Conservation (phyloP, 2,329 filamentous ascomycete species). For the Cladorrhinum sp. region DNA sequence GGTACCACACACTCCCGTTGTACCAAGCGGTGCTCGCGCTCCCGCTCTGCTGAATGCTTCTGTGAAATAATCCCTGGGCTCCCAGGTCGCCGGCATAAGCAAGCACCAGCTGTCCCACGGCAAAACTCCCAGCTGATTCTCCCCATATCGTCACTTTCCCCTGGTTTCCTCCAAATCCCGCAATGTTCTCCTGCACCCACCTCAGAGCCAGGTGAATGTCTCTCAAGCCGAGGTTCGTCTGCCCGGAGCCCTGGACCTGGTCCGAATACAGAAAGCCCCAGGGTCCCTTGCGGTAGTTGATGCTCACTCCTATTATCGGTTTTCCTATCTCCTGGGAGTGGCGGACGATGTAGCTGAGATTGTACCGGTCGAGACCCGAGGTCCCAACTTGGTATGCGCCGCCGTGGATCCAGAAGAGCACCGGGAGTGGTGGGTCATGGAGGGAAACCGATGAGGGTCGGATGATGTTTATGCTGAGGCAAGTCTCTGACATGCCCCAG, state of each 20-base stretch:
- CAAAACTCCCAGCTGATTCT: conserved; percentile 43
- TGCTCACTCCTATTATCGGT: conserved; percentile 45
- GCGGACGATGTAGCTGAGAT: conserved; percentile 55
- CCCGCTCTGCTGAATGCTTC: conserved; percentile 26
- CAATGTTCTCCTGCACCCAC: conserved; percentile 46
- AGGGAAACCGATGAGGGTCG: conserved; percentile 37
- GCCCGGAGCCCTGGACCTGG: conserved; percentile 39
- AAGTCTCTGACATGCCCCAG: conserved; percentile 46
- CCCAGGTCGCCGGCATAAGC: conserved; percentile 29
- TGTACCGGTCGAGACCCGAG: conserved; percentile 51
- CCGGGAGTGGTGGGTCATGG: conserved; percentile 35
- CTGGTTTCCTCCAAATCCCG: conserved; percentile 40
- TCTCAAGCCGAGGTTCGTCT: conserved; percentile 39
- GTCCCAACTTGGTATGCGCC: conserved; percentile 29
- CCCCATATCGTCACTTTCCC: conserved; percentile 37
- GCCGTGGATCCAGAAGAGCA: conserved; percentile 57
- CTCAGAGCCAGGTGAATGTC: conserved; percentile 43
- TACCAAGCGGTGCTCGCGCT: conserved; percentile 14
- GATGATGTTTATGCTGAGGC: conserved; percentile 60
- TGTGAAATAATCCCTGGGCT: conserved; percentile 46
- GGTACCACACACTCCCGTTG: conserved; percentile 13
- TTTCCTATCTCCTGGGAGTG: conserved; percentile 42
- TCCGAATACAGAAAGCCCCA: conserved; percentile 47
- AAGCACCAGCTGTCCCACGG: conserved; percentile 32
- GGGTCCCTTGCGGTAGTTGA: conserved; percentile 44